A percentile compares a stretch with the other conserved stretches of the same genome.
Conservation (phyloP, 495 filamentous ascomycete species). For the Astrothelium subdiscretum region DNA sequence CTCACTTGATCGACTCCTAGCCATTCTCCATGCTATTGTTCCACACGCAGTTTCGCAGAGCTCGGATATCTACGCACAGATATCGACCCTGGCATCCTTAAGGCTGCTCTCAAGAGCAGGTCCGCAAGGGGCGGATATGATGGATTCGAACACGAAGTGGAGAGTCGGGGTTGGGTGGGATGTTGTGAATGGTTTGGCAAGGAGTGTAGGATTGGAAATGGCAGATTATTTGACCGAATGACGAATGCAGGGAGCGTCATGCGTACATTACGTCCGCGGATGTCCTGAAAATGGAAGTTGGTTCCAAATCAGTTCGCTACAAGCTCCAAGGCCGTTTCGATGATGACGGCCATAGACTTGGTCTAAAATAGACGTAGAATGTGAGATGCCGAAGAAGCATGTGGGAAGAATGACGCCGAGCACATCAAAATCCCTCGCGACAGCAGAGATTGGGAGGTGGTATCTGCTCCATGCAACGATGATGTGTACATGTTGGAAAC, state of each 20-base stretch:
- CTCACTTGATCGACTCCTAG: conserved; percentile 72
- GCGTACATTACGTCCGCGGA: not conserved
- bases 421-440: no score
- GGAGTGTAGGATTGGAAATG: conserved; percentile 60
- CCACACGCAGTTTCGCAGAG: conserved; percentile 49
- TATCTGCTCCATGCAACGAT: no score
- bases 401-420: no score
- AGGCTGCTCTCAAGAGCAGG: conserved; percentile 54
- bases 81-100: conserved; percentile 72
- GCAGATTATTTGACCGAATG: conserved; percentile 53
- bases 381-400: no score
- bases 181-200: conserved; percentile 47
- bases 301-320: no score
- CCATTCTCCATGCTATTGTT: conserved; percentile 72
- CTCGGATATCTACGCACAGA: conserved; percentile 37
- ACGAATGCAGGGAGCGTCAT: not conserved
- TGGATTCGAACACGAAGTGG: conserved; percentile 60
- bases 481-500: no score
- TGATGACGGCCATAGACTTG: no score
- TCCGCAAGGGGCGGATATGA: conserved; percentile 36
- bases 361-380: no score
- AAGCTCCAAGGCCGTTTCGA: no score
- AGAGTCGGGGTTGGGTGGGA: conserved; percentile 64
- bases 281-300: not conserved
- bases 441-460: no score